Evolutionary conservation across 1,139 yeast genomes (phyloP).

Genomic region (Pichia sp.): DNA sequence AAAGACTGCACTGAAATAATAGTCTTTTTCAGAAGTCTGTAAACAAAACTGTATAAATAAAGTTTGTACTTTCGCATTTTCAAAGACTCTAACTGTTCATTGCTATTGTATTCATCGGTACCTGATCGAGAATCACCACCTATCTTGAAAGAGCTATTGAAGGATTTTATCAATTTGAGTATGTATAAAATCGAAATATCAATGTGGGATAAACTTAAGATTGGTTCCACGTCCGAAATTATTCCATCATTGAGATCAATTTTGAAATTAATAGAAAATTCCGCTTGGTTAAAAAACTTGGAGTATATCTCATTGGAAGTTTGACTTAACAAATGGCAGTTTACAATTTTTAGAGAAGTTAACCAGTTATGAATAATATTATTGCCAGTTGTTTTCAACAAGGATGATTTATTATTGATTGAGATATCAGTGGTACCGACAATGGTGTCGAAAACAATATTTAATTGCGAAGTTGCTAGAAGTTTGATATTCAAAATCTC

Average conservation of each 20-base stretch:
- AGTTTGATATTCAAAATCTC: constrained; percentile 6
- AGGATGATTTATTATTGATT: constrained; percentile 1
- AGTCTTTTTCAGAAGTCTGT: constrained; percentile 12
- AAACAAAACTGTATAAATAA: constrained; percentile 9
- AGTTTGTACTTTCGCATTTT: neutral
- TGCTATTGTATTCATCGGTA: neutral
- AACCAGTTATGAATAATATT: too few relatives aligned
- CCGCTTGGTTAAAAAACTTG: constrained; percentile 9
- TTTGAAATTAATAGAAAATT: constrained; percentile 7
- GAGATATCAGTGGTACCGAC: constrained; percentile 8
- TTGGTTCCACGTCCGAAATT: constrained; percentile 3
- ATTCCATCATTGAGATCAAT: constrained; percentile 21
- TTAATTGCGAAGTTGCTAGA: neutral
- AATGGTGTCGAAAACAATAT: constrained; percentile 3
- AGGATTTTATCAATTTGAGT: constrained; percentile 6
- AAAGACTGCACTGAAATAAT: constrained; percentile 12
- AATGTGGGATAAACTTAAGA: constrained; percentile 7
- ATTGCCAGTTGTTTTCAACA: constrained; percentile 1
- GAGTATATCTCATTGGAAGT: constrained; percentile 3
- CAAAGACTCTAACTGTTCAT: neutral
- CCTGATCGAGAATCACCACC: neutral
- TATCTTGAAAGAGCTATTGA: constrained; percentile 1
- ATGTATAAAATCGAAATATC: constrained; percentile 20
- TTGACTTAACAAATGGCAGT: constrained; percentile 4
- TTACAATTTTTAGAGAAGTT: constrained; percentile 6